These are phyloP conservation scores for Peronosclerospora sorghi DNA, from an alignment of 352 stramenopile genomes.

Conservation along the genomic window DNA sequence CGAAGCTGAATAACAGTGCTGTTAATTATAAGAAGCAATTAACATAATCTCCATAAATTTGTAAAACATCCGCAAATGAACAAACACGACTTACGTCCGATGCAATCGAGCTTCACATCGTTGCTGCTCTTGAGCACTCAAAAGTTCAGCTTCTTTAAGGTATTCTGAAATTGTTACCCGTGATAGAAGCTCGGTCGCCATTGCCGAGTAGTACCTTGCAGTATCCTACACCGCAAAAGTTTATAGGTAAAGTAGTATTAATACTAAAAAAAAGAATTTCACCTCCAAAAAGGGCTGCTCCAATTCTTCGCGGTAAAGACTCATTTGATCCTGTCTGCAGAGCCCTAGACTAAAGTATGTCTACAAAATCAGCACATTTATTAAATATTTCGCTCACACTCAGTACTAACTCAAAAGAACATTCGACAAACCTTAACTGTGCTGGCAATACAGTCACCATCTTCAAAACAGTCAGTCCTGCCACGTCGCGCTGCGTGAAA, in stretches of 20 bases:
- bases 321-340: slow-evolving; percentile 71
- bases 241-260: too few species aligned
- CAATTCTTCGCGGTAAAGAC: slow-evolving; percentile 67
- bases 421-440: slow-evolving; percentile 44
- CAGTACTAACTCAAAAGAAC: background rate
- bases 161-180: slow-evolving; percentile 67
- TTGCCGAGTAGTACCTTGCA: slow-evolving; percentile 48
- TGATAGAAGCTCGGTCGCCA: slow-evolving; percentile 51
- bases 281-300: slow-evolving; percentile 64
- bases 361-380: slow-evolving; percentile 20
- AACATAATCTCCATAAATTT: background rate
- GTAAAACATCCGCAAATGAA: background rate
- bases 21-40: background rate
- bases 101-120: slow-evolving; percentile 68
- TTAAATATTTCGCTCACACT: background rate
- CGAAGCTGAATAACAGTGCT: slow-evolving; percentile 72
- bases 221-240: slow-evolving; percentile 34
- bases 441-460: slow-evolving; percentile 53
- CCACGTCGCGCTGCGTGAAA: slow-evolving; percentile 43
- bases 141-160: slow-evolving; percentile 46
- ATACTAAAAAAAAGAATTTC: background rate
- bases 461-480: slow-evolving; percentile 54
- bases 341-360: slow-evolving; percentile 68
- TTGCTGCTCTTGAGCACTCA: slow-evolving; percentile 73
- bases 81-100: slow-evolving; percentile 40